phyloP scores from a whole-genome alignment of 2,329 filamentous ascomycete species.

The Phialemoniopsis sp. region DNA sequence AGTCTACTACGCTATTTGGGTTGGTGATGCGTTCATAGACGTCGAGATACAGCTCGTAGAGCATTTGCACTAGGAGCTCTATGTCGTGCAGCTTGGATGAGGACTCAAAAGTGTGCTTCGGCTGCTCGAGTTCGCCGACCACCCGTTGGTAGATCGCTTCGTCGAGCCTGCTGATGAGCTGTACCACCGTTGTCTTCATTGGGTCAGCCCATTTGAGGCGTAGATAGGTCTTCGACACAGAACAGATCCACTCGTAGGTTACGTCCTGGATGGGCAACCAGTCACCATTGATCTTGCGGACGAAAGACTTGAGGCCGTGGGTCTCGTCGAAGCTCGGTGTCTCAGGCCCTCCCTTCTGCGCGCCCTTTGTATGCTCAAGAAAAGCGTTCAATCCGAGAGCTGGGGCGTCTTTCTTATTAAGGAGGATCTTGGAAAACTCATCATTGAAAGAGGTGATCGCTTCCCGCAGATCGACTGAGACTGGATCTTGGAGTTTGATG shows the following conservation, averaged over 20 bases:
- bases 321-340: constrained; percentile 46
- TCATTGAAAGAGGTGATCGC: constrained; percentile 47
- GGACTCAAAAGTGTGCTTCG: neutral
- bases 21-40: constrained; percentile 56
- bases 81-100: constrained; percentile 20
- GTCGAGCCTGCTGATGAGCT: constrained; percentile 51
- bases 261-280: constrained; percentile 55
- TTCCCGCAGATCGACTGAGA: constrained; percentile 44
- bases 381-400: constrained; percentile 56
- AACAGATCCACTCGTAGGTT: constrained; percentile 53
- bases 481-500: constrained; percentile 36
- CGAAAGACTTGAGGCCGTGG: constrained; percentile 48
- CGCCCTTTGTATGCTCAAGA: constrained; percentile 57
- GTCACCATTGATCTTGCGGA: constrained; percentile 37
- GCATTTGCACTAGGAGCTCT: constrained; percentile 47
- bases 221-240: constrained; percentile 46
- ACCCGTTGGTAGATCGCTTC: constrained; percentile 45
- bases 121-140: constrained; percentile 27
- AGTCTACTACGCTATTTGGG: constrained; percentile 49
- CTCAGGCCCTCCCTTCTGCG: constrained; percentile 40
- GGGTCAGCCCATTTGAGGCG: constrained; percentile 53
- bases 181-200: constrained; percentile 52
- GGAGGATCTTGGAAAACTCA: constrained; percentile 46
- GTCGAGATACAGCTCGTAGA: constrained; percentile 59
- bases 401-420: constrained; percentile 48